phyloP scores from a whole-genome alignment of 306 rosid species.

The Fragaria ananassa region DNA sequence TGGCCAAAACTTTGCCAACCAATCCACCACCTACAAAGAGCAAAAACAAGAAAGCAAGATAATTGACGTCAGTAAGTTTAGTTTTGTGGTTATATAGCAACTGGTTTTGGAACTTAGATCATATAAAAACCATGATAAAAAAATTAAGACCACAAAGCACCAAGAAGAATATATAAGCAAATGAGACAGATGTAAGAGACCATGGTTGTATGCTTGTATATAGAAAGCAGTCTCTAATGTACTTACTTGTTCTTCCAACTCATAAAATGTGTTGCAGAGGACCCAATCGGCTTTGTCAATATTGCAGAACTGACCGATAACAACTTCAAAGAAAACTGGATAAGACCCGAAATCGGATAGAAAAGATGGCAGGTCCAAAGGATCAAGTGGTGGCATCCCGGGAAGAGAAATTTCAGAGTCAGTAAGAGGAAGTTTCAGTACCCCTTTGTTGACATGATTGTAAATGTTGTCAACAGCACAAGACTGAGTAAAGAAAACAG shows the following conservation, averaged over 20 bases:
- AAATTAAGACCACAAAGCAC: neutral
- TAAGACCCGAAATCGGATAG: conserved; percentile 32
- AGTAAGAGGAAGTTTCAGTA: conserved; percentile 8
- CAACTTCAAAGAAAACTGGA: conserved; percentile 41
- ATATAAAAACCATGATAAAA: neutral
- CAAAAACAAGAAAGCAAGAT: neutral
- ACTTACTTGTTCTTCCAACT: conserved; percentile 55
- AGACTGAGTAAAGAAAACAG: conserved; percentile 33
- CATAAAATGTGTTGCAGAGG: conserved; percentile 53
- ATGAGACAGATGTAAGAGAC: neutral
- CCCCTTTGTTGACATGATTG: conserved; percentile 1
- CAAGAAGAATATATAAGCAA: neutral
- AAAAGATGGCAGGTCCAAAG: conserved; percentile 50
- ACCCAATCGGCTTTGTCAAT: conserved; percentile 40
- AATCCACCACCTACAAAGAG: conserved; percentile 17
- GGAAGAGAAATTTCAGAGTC: conserved; percentile 29
- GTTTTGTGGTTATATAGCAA: neutral
- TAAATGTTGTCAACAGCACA: conserved; percentile 28
- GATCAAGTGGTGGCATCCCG: conserved; percentile 47
- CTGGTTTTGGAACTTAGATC: neutral
- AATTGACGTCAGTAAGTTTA: neutral
- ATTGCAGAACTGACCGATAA: conserved; percentile 46
- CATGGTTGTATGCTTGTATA: neutral
- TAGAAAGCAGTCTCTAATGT: neutral
- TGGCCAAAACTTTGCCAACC: conserved; percentile 20